Evolutionary conservation across 108 stramenopile genomes (phyloP), one percentile per base, ranked within the genome.

Genomic region (Stephanodiscus triporus): DNA sequence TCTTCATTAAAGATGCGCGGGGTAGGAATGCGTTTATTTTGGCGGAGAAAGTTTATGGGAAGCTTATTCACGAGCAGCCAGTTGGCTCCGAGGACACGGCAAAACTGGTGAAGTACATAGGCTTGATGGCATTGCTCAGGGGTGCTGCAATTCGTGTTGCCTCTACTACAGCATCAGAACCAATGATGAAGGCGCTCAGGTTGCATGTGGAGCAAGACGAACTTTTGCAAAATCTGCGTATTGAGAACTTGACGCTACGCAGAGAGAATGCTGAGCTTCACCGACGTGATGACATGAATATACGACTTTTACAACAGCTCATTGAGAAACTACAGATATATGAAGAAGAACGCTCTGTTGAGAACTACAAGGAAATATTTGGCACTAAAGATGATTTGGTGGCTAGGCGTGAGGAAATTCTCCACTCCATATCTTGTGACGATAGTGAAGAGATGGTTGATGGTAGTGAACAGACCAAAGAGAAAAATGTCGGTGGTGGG

Each of bases 11-110:
- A 62, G 78, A 78, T 61, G 30, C 22, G 0, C 66, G 62, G 22
- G 78, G 78, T 26, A 53, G 78, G 23, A 65, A 78, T 68, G 78
- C 78, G 43, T 72, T 51, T 48, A 14, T 36, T 10, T 53, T 78
- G 38, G 55, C 63, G 16, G 63, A 72, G 36, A 42, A 61, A 13
- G 64, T 78, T 4, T 68, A 53, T 43, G 57, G 32, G 23, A 78
- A 63, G 48, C 56, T 10, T 1, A 73, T 72, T 30, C 56, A 30
- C 51, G 64, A 40, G 23, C 51, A 64, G 34, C 51, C 1, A 11
- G 72, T 27, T 27, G 63, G 45, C n/a, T 40, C 49, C 17, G 61
- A 47, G n/a, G 36, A 53, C 30, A 37, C 66, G 26, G 48, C 36
- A 55, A 60, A 47, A 16, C 3, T 29, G 47, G n/a, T 22, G 47